These are phyloP conservation scores for Lactarius hengduanensis DNA, from an alignment of 768 basidiomycete species.

Conservation along the genomic window DNA sequence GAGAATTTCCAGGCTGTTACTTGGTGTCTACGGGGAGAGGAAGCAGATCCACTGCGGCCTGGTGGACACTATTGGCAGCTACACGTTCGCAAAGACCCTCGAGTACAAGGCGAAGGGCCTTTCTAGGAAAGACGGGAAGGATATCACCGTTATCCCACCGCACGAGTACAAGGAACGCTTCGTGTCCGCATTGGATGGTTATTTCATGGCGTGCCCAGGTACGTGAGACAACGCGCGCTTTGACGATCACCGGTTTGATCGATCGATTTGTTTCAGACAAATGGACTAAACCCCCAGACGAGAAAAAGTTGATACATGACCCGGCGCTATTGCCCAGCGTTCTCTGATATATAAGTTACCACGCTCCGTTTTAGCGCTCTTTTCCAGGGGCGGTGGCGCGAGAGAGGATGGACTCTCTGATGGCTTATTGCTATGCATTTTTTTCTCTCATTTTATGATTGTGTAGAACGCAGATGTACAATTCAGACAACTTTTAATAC, in stretches of 20 bases:
- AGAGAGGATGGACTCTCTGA: background rate
- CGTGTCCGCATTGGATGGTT: slow-evolving; percentile 65
- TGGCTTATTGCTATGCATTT: background rate
- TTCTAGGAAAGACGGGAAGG: slow-evolving; percentile 53
- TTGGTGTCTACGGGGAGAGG: slow-evolving; percentile 66
- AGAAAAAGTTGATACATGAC: slow-evolving; percentile 34
- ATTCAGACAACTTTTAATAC: background rate
- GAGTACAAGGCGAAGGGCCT: slow-evolving; percentile 84
- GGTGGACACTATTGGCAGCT: slow-evolving; percentile 85
- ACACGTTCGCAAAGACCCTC: slow-evolving; percentile 81
- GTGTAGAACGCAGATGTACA: background rate
- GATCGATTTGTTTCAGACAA: slow-evolving; percentile 34
- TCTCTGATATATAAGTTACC: slow-evolving; percentile 28
- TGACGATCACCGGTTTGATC: background rate
- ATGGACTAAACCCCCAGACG: slow-evolving; percentile 40
- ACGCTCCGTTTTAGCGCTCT: slow-evolving; percentile 2
- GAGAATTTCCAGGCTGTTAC: slow-evolving; percentile 51
- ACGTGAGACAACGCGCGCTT: slow-evolving; percentile 25
- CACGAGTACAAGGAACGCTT: slow-evolving; percentile 79
- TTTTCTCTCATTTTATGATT: slow-evolving; percentile 6
- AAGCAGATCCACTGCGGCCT: slow-evolving; percentile 75
- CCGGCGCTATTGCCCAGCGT: slow-evolving; percentile 36
- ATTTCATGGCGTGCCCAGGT: slow-evolving; percentile 80
- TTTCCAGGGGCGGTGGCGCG: background rate
- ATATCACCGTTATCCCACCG: slow-evolving; percentile 79